Evolutionary conservation across 2,329 filamentous ascomycete species (phyloP).

Genomic region (Dactylellina leptospora): DNA sequence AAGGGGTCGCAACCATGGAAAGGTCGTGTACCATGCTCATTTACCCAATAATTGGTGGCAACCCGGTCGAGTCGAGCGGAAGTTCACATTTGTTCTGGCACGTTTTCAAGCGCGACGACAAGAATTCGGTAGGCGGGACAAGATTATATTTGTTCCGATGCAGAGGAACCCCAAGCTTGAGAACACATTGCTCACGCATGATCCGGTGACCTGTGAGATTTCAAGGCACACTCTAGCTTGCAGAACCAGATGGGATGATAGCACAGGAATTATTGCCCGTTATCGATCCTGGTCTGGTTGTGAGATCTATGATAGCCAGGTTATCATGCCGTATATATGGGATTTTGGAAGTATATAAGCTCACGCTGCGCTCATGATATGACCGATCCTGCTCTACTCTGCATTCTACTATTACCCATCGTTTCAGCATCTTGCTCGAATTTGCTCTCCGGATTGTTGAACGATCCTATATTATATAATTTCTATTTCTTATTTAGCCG

Average conservation of each 20-base stretch:
- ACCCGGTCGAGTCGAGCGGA: no score
- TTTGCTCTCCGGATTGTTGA: conserved; percentile 31
- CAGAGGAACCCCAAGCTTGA: conserved; percentile 8
- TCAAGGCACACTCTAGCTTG: neutral
- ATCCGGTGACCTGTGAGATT: conserved; percentile 24
- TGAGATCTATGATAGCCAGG: neutral
- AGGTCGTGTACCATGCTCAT: conserved; percentile 4
- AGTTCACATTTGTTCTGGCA: conserved; percentile 17
- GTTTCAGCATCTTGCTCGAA: conserved; percentile 43
- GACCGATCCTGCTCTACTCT: neutral
- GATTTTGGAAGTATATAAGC: conserved; percentile 32
- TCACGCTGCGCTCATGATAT: neutral
- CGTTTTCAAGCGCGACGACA: conserved; percentile 25
- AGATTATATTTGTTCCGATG: conserved; percentile 51
- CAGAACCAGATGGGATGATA: no score
- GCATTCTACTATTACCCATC: conserved; percentile 18
- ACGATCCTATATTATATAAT: conserved; percentile 17
- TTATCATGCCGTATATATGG: neutral
- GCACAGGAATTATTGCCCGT: neutral
- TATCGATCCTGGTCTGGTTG: conserved; percentile 7
- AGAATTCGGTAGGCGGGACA: conserved; percentile 49
- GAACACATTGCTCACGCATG: neutral
- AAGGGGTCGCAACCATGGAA: conserved; percentile 29
- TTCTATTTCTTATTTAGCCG: conserved; percentile 23
- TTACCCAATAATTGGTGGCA: conserved; percentile 8